Conservation (phyloP, 768 basidiomycete genomes). For the Scleroderma bovista region DNA sequence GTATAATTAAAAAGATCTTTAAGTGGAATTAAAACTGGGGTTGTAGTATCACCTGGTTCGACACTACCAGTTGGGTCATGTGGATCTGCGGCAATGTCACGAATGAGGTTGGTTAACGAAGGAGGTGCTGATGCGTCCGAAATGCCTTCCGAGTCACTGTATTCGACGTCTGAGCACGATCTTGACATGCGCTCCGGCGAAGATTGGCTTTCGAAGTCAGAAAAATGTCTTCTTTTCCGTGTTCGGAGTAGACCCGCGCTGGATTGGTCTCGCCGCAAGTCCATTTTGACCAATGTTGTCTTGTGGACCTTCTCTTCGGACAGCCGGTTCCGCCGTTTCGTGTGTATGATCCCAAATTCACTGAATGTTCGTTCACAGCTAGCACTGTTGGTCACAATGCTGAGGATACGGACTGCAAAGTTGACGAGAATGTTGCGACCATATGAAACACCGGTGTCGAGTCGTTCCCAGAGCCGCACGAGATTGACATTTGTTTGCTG, state of each 20-base stretch:
- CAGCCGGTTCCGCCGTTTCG: background rate
- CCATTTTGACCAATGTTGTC: conserved; percentile 14
- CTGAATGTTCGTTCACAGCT: background rate
- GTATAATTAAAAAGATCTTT: background rate
- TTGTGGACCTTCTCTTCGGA: background rate
- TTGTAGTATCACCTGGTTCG: background rate
- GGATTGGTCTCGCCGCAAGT: background rate
- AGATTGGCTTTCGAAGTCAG: background rate
- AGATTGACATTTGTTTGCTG: background rate
- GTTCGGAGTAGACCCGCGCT: conserved; percentile 3
- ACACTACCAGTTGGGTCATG: background rate
- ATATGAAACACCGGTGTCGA: background rate
- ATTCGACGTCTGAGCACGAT: too few relatives aligned
- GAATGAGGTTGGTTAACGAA: background rate
- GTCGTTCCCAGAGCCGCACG: background rate
- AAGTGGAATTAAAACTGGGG: conserved; percentile 3
- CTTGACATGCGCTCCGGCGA: background rate
- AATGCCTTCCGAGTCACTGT: background rate
- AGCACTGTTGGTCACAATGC: background rate
- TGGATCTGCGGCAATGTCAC: background rate
- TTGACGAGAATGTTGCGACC: background rate
- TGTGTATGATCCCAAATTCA: background rate
- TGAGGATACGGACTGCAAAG: background rate
- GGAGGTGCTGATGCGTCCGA: too few relatives aligned
- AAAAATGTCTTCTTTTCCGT: background rate